A percentile compares a stretch with the other conserved stretches of the same genome.
These are phyloP conservation scores for Daldinia vernicosa DNA, from an alignment of 495 filamentous ascomycete genomes.

Conservation along the genomic window DNA sequence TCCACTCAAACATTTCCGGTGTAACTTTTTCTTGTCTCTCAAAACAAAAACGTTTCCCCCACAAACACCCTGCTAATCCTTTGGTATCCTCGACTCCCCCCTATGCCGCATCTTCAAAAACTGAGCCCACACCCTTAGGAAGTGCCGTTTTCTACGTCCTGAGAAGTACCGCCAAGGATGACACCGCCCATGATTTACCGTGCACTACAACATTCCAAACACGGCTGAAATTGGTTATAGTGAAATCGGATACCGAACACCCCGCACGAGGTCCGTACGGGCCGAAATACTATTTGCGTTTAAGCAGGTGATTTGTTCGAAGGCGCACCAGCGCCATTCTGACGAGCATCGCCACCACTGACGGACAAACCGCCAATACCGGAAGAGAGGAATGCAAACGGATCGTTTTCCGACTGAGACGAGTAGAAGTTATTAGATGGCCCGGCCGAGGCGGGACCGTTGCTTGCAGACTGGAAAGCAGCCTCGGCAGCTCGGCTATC, in stretches of 20 bases:
- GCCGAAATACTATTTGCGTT: constrained; percentile 2
- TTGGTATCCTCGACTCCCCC: constrained; percentile 33
- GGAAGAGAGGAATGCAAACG: constrained; percentile 88
- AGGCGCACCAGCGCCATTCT: constrained; percentile 73
- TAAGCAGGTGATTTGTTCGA: constrained; percentile 73
- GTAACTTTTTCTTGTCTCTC: constrained; percentile 45
- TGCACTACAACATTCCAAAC: constrained; percentile 45
- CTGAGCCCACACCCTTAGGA: constrained; percentile 44
- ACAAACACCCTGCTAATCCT: constrained; percentile 42
- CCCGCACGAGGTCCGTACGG: constrained; percentile 28
- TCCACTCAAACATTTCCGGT: constrained; percentile 47
- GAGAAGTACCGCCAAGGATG: constrained; percentile 51
- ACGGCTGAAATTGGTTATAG: constrained; percentile 43
- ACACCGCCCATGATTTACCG: constrained; percentile 44
- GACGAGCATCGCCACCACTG: constrained; percentile 81
- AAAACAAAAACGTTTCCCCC: constrained; percentile 33
- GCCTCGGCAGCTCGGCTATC: constrained; percentile 93
- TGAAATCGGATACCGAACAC: constrained; percentile 38
- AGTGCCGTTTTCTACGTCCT: constrained; percentile 48
- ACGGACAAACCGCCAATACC: constrained; percentile 84
- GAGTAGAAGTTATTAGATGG: constrained; percentile 67
- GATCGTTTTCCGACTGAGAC: constrained; percentile 71
- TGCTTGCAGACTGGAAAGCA: constrained; percentile 86
- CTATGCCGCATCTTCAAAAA: constrained; percentile 48
- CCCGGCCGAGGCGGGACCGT: constrained; percentile 71